Conservation (phyloP, 805 yeast species). For the Candida nanaspora region DNA sequence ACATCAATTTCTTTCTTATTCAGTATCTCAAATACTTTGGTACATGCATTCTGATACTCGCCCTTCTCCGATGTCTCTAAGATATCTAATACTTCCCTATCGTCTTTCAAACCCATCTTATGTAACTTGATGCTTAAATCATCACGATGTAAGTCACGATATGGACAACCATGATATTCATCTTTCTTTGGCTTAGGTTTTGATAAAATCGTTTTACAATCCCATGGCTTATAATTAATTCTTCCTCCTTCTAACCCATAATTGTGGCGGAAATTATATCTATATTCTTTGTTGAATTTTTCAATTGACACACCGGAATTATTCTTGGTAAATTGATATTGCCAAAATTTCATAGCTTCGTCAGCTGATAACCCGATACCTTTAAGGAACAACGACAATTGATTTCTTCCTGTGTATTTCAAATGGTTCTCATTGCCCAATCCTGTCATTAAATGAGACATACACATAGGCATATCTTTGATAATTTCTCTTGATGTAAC, state of each 20-base stretch:
- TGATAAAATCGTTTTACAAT: conserved; percentile 68
- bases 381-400: conserved; percentile 75
- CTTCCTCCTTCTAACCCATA: conserved; percentile 87
- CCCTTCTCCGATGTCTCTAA: conserved; percentile 60
- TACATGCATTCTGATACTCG: conserved; percentile 81
- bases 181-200: conserved; percentile 60
- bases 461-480: conserved; percentile 79
- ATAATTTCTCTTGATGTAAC: conserved; percentile 48
- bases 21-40: conserved; percentile 76
- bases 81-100: conserved; percentile 43
- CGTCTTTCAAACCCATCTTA: conserved; percentile 58
- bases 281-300: conserved; percentile 79
- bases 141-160: conserved; percentile 66
- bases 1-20: conserved; percentile 38
- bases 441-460: conserved; percentile 57
- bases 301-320: conserved; percentile 52
- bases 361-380: conserved; percentile 85
- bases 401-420: conserved; percentile 78
- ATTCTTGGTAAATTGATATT: conserved; percentile 52
- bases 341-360: conserved; percentile 86
- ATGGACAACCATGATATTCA: conserved; percentile 92
- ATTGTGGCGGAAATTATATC: conserved; percentile 79
- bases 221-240: conserved; percentile 79
- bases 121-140: conserved; percentile 48
- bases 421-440: conserved; percentile 61